phyloP scores from a whole-genome alignment of 2,329 filamentous ascomycete genomes.

The Cladophialophora bantiana region DNA sequence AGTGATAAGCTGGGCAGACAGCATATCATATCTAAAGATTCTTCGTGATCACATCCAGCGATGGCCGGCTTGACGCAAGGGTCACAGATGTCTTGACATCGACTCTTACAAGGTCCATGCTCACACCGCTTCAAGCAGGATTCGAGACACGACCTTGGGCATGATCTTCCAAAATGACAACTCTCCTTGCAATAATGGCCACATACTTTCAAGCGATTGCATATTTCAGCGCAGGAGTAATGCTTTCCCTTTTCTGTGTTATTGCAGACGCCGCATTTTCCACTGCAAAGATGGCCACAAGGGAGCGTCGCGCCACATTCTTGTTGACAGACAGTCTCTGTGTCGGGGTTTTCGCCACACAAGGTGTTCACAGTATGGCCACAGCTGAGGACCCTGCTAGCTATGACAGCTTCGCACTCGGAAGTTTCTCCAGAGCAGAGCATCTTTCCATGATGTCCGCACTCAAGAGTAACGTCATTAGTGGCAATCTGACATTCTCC shows the following conservation, averaged over 20 bases:
- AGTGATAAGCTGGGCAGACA: constrained; percentile 31
- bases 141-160: constrained; percentile 36
- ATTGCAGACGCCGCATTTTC: constrained; percentile 25
- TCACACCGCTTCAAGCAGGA: constrained; percentile 34
- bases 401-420: constrained; percentile 30
- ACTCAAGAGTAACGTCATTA: constrained; percentile 31
- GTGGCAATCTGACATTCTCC: constrained; percentile 30
- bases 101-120: constrained; percentile 37
- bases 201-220: constrained; percentile 25
- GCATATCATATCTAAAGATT: constrained; percentile 29
- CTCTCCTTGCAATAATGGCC: constrained; percentile 34
- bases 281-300: constrained; percentile 39
- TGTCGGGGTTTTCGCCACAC: constrained; percentile 32
- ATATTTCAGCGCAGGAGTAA: constrained; percentile 24
- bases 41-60: constrained; percentile 29
- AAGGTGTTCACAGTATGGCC: constrained; percentile 35
- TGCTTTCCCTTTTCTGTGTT: constrained; percentile 11
- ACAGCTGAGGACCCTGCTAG: constrained; percentile 27
- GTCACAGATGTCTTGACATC: constrained; percentile 36
- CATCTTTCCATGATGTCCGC: constrained; percentile 34
- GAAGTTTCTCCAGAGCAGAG: constrained; percentile 36
- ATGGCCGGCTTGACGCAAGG: constrained; percentile 33
- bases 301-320: constrained; percentile 31
- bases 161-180: constrained; percentile 36
- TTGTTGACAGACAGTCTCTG: constrained; percentile 18